phyloP scores from a whole-genome alignment of 1,284 basidiomycete genomes.

The Termitomyces sp. region DNA sequence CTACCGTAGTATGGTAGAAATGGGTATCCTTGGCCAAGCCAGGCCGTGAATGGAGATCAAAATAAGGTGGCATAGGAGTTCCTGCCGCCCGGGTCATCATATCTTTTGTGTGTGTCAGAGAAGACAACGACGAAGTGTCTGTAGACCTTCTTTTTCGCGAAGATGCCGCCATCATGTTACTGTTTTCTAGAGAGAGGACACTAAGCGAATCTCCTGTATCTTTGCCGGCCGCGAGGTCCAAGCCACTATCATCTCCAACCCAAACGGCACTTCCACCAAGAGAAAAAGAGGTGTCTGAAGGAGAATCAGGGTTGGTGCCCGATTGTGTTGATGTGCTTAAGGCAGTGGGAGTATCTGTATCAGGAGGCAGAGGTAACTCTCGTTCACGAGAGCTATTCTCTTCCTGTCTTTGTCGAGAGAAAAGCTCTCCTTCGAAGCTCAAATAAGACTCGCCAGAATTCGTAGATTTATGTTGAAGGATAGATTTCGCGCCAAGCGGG shows the following conservation, averaged over 20 bases:
- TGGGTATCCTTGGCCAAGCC: slow-evolving; percentile 83
- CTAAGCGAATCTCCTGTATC: slow-evolving; percentile 33
- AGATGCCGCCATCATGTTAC: slow-evolving; percentile 32
- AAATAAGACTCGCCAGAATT: slow-evolving; percentile 57
- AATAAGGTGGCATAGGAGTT: slow-evolving; percentile 32
- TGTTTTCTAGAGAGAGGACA: slow-evolving; percentile 29
- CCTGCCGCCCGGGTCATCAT: slow-evolving; percentile 27
- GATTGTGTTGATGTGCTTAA: slow-evolving; percentile 23
- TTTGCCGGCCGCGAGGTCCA: slow-evolving; percentile 32
- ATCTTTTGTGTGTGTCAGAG: slow-evolving; percentile 37
- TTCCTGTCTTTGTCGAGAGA: slow-evolving; percentile 40
- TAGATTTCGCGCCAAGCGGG: slow-evolving; percentile 20
- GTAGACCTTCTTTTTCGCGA: slow-evolving; percentile 60
- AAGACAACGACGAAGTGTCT: slow-evolving; percentile 67
- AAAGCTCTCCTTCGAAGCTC: slow-evolving; percentile 61
- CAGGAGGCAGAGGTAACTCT: slow-evolving; percentile 27
- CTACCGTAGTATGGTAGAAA: slow-evolving; percentile 83
- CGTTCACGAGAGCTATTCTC: slow-evolving; percentile 23
- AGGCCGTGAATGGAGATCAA: slow-evolving; percentile 39
- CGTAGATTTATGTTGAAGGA: slow-evolving; percentile 43
- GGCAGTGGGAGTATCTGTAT: slow-evolving; percentile 34
- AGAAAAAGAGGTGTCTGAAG: slow-evolving; percentile 65
- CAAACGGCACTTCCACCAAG: slow-evolving; percentile 74
- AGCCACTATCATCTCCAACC: slow-evolving; percentile 66
- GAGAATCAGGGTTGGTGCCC: slow-evolving; percentile 39